Evolutionary conservation across 176 grass and related monocot genomes (phyloP).

Genomic region (Dactylis glomerata): DNA sequence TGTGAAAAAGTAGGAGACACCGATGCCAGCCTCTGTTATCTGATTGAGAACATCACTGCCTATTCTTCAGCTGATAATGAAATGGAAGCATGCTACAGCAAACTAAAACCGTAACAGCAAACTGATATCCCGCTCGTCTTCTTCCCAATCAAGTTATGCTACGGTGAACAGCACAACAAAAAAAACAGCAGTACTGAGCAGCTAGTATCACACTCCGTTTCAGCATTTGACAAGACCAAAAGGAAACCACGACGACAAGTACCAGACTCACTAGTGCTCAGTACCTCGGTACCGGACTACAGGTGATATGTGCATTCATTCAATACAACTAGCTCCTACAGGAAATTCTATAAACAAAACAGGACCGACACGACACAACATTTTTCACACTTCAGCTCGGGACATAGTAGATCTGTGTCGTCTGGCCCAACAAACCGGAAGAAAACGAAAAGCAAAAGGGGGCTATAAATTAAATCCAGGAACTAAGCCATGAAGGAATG

Average conservation of each 20-base stretch:
- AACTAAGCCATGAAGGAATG: neutral
- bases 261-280: neutral
- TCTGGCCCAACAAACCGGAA: neutral
- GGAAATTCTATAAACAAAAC: conserved; percentile 27
- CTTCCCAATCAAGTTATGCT: too few relatives aligned
- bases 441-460: neutral
- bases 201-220: neutral
- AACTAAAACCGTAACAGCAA: too few relatives aligned
- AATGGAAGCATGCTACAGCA: too few relatives aligned
- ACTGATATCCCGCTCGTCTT: too few relatives aligned
- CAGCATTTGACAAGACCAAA: conserved; percentile 6
- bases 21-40: too few relatives aligned
- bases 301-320: conserved; percentile 46
- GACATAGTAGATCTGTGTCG: neutral
- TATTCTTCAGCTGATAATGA: too few relatives aligned
- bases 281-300: neutral
- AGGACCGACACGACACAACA: neutral
- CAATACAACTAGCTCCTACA: conserved; percentile 23
- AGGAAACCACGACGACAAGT: neutral
- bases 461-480: conserved; percentile 2
- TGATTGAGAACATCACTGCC: too few relatives aligned
- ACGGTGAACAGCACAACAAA: too few relatives aligned
- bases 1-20: too few relatives aligned
- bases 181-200: too few relatives aligned
- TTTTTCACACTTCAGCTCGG: conserved; percentile 19